Base-by-base conservation (phyloP, 2,329 filamentous ascomycete genomes). In the Diaporthe sp. region DNA sequence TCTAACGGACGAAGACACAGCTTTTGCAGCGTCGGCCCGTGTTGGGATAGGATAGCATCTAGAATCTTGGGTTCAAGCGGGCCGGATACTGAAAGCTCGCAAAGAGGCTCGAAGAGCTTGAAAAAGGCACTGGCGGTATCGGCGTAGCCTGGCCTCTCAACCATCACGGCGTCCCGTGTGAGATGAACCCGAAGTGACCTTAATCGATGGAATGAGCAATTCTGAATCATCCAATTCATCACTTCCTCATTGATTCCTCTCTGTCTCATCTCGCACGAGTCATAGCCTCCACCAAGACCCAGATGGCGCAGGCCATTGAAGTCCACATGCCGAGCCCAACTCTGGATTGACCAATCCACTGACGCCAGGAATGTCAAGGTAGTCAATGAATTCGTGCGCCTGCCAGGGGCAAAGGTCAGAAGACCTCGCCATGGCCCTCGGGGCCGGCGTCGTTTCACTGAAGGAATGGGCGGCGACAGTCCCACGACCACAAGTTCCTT, bases 401-500 rank as follows among this genome's bases (percentile, higher is more conserved):
- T 10, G 12, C n/a, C n/a, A n/a, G n/a, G n/a, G 7, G 50, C 58
- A 58, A 67, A 42, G 10, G 57, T 57, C 5, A 67, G 72, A 50
- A 74, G 58, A 45, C 72, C 50, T 74, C 10, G n/a, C 72, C 67
- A 73, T 33, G 35, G n/a, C n/a, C n/a, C n/a, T n/a, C n/a, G n/a
- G n/a, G n/a, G n/a, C n/a, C n/a, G n/a, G n/a, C n/a, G n/a, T n/a
- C n/a, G n/a, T n/a, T n/a, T n/a, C n/a, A n/a, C n/a, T n/a, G n/a
- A n/a, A n/a, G n/a, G n/a, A n/a, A n/a, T n/a, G n/a, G n/a, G n/a
- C n/a, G n/a, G n/a, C n/a, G n/a, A n/a, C n/a, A n/a, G n/a, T n/a
- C n/a, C n/a, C n/a, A 71, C n/a, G 22, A 74, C 8, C 17, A 8
- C 2, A 4, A 71, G 19, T 15, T 71, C 67, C 38, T 71, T 50